Evolutionary conservation across 2,329 filamentous ascomycete species (phyloP), one percentile per base, ranked within the genome.

Genomic region (Chalaropsis ovoidea): DNA sequence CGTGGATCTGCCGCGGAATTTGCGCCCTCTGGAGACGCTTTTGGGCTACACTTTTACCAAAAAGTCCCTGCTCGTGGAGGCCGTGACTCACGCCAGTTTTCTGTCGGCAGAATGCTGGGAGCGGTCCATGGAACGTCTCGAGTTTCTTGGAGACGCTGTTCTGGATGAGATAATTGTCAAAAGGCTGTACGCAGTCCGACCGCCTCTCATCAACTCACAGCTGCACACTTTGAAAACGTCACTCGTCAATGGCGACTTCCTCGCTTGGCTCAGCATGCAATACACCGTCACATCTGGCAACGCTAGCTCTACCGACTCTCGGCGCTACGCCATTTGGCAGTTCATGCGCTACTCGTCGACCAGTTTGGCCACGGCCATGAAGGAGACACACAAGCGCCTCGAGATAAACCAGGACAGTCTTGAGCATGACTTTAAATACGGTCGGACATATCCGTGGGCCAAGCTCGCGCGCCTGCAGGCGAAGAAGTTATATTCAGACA

Each of bases 81-180:
- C 92, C 1, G 78, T 93, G 62, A 96, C 91, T 0, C 92, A 96
- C 71, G 78, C 84, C 0, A 92, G 89, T 0, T 77, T 77, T 39
- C 74, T 76, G 17, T 61, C 62, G 3, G 42, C 47, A 35, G 77
- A 80, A 3, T 77, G 78, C 1, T 78, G 75, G 24, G 68, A 69
- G 15, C 70, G 71, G 58, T 76, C 76, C 0, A 80, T 84, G 13
- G 88, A 96, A 69, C 83, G 91, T 0, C 81, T 96, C 0, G 93
- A 96, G 72, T 96, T 94, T 71, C 77, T 96, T 0, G 93, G 93
- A 0, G 93, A 97, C 70, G 83, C 90, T 0, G 78, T 96, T 1
- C 82, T 97, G 0, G 93, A 97, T 74, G 82, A 85, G 70, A 77
- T 96, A 65, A 77, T 96, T 61, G 84, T 89, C 7, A 77, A 76